Base-by-base conservation (phyloP, 768 basidiomycete species). In the Rhodotorula diobovata region DNA sequence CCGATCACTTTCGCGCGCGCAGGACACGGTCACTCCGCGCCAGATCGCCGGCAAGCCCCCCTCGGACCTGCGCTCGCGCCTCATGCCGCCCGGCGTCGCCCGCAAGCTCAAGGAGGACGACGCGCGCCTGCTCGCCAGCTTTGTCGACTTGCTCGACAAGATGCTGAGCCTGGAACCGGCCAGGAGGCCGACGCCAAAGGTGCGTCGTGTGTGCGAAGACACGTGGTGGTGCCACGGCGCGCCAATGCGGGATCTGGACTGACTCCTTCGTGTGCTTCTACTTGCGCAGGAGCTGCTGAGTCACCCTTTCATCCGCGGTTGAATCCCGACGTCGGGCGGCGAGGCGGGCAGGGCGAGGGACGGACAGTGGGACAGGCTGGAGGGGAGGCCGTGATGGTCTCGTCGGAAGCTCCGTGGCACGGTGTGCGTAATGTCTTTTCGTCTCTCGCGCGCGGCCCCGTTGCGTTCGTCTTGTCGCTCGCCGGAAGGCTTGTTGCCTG, bases 111-210 rank as follows among this genome's bases (percentile, higher is more conserved):
- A 88, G 77, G 93, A 94, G 75, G 94, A 95, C 67, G 93, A 97
- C 81, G 86, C 84, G 78, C 91, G 90, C 81, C 80, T 91, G 74
- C 74, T 96, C 18, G 78, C 84, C 34, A 86, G 87, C 11, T 96
- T 99, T 77, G 85, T 95, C 60, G 94, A 98, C 79, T 80, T 98
- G 56, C 80, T 99, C 67, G 94, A 98, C 78, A 93, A 89, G 81
- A 95, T 94, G 79, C 83, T 96, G 37, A 83, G 86, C 32, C 84
- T 99, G 25, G 95, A 98, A 79, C 90, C 94, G 4, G 84, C 86
- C 53, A 87, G 91, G 79, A 83, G 95, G 77, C 86, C 96, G 43
- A 87, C 87, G n/a, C 93, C 94, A 3, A 87, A 89, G 77, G 95
- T 74, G 54, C 37, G 73, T 61, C 28, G n/a, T 30, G 46, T n/a